Evolutionary conservation across 2,329 filamentous ascomycete genomes (phyloP).

Genomic region (Fusarium sp.): DNA sequence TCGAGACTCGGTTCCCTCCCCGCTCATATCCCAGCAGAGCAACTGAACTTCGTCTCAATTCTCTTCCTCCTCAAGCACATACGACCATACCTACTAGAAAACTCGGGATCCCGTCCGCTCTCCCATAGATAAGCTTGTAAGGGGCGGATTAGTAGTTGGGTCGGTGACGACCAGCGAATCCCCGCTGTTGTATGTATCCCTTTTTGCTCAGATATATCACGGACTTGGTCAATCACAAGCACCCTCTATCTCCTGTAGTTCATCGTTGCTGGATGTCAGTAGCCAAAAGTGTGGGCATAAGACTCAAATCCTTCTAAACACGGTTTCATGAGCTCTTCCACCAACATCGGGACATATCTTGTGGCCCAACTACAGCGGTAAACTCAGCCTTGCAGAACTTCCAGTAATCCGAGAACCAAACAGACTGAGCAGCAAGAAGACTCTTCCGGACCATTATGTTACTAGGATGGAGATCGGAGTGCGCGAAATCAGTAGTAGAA

Average conservation of each 20-base stretch:
- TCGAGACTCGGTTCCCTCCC: no score
- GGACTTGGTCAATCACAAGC: neutral
- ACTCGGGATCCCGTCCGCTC: no score
- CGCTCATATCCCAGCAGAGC: no score
- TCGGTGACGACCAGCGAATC: no score
- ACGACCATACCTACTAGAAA: no score
- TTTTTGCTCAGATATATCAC: neutral
- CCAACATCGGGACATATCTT: neutral
- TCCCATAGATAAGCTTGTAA: no score
- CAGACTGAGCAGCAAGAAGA: neutral
- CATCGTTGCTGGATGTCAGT: neutral
- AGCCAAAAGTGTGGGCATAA: neutral
- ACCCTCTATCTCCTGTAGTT: neutral
- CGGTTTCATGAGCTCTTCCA: neutral
- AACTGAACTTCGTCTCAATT: no score
- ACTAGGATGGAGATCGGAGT: constrained; percentile 15
- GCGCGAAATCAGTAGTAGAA: neutral
- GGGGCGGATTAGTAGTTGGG: no score
- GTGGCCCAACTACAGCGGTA: neutral
- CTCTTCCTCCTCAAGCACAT: no score
- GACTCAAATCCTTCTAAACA: neutral
- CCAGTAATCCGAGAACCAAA: neutral
- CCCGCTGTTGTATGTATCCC: neutral
- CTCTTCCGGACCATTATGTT: constrained; percentile 19
- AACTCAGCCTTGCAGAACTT: neutral